Conservation (phyloP, 108 stramenopile genomes). For the Skeletonema grethae region DNA sequence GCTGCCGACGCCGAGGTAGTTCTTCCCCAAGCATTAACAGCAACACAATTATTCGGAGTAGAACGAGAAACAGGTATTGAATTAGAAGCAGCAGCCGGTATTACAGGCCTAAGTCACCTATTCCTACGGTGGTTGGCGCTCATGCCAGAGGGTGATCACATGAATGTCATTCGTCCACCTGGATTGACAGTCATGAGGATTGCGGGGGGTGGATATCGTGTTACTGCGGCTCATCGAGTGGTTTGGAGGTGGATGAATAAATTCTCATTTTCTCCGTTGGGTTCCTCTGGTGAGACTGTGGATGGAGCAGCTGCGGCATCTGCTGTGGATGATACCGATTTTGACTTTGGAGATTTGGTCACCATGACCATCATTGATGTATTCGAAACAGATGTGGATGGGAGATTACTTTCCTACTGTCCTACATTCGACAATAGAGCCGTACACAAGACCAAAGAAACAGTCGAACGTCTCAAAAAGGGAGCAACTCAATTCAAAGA, state of each 20-base stretch:
- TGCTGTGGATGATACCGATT: conserved; percentile 30
- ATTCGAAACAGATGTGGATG: conserved; percentile 87
- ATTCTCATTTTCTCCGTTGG: conserved; percentile 48
- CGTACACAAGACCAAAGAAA: conserved; percentile 75
- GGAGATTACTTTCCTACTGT: conserved; percentile 82
- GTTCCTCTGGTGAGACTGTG: not conserved
- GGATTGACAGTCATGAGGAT: conserved; percentile 90
- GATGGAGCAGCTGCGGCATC: not conserved
- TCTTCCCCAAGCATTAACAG: conserved; percentile 83
- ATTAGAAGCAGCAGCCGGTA: conserved; percentile 86
- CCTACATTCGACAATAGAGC: conserved; percentile 89
- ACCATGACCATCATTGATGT: conserved; percentile 90
- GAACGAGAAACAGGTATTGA: conserved; percentile 84
- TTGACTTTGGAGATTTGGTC: conserved; percentile 84
- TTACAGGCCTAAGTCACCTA: conserved; percentile 70
- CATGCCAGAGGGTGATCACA: conserved; percentile 89
- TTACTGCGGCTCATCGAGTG: conserved; percentile 86
- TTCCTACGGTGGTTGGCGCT: conserved; percentile 87
- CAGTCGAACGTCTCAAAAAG: conserved; percentile 72
- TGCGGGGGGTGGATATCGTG: conserved; percentile 85
- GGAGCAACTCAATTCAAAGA: conserved; percentile 57
- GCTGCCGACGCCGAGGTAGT: conserved; percentile 87
- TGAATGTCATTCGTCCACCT: conserved; percentile 87
- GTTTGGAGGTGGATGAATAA: conserved; percentile 93
- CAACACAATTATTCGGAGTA: conserved; percentile 85